Base-by-base conservation (phyloP, 2,329 filamentous ascomycete species). In the Penicillium corylophilum region DNA sequence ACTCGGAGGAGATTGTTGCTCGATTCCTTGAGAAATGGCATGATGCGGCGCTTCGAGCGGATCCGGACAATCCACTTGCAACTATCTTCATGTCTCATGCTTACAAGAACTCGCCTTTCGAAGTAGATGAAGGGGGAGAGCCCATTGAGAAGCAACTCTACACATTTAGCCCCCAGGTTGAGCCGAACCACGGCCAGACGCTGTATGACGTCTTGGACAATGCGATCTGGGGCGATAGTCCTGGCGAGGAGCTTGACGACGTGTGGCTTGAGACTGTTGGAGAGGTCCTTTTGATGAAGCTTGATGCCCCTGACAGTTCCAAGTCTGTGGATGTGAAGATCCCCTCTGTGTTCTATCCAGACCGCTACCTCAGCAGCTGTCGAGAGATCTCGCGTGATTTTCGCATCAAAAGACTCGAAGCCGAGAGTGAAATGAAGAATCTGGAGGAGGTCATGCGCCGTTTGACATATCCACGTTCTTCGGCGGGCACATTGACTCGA, bases 321-420 rank as follows among this genome's bases (percentile, higher is more conserved):
- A 65, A 62, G 36, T 62, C 57, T 24, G 63, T 80, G 22, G 71
- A 76, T 24, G 67, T 85, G 39, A 77, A 77, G 5, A 73, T 84
- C 16, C 82, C 82, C 3, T 64, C 76, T 1, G 71, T 74, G 1
- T 77, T 83, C 61, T 84, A 82, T 56, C 75, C 80, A 4, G 84
- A 86, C 67, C 77, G 83, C 41, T 87, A 86, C 63, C 70, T 85
- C 41, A 73, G 79, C 44, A 71, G 75, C 54, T 81, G 79, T 52
- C 72, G 75, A 49, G 72, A 73, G 1, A 62, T 74, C 9, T 75
- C 79, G 15, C 73, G 73, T 39, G 71, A 74, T 8, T 75, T 84
- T 51, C 77, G 79, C 28, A 52, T 57, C 7, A 66, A 65, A 26
- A 68, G 71, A 55, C 62, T 74, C 7, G 62, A 70, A 40, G 59